Percentiles rank a stretch among this genome's conserved stretches.
Conservation (phyloP, 371 early-diverging fungal species). For the Mucor saturninus region DNA sequence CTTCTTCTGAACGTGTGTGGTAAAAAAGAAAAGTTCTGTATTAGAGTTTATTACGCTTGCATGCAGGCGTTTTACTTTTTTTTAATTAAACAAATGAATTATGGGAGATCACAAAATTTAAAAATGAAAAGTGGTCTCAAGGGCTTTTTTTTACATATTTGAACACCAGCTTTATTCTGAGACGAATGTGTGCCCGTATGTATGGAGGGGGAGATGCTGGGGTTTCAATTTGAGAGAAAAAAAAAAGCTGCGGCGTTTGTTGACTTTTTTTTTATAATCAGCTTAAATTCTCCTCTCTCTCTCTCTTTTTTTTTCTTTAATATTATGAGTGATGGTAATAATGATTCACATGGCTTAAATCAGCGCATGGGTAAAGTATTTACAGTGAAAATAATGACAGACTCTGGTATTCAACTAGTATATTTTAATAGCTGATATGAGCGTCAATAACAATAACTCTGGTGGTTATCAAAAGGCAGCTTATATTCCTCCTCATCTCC, state of each 20-base stretch:
- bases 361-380: slow-evolving; percentile 28
- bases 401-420: background rate
- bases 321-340: slow-evolving; percentile 22
- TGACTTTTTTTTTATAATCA: slow-evolving; percentile 2
- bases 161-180: no score
- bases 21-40: no score
- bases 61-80: no score
- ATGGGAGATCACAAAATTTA: no score
- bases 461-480: slow-evolving; percentile 26
- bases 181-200: no score
- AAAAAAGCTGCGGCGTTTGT: background rate
- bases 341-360: slow-evolving; percentile 19
- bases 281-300: background rate
- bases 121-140: no score
- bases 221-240: no score
- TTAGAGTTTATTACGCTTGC: no score
- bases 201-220: no score
- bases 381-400: background rate
- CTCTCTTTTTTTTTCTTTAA: slow-evolving; percentile 8
- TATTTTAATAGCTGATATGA: slow-evolving; percentile 68
- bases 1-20: no score
- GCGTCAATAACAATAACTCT: slow-evolving; percentile 54
- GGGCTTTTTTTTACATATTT: no score
- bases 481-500: slow-evolving; percentile 66
- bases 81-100: no score